Evolutionary conservation across 139 green algal genomes (phyloP).

Genomic region (Mychonastes homosphaera): DNA sequence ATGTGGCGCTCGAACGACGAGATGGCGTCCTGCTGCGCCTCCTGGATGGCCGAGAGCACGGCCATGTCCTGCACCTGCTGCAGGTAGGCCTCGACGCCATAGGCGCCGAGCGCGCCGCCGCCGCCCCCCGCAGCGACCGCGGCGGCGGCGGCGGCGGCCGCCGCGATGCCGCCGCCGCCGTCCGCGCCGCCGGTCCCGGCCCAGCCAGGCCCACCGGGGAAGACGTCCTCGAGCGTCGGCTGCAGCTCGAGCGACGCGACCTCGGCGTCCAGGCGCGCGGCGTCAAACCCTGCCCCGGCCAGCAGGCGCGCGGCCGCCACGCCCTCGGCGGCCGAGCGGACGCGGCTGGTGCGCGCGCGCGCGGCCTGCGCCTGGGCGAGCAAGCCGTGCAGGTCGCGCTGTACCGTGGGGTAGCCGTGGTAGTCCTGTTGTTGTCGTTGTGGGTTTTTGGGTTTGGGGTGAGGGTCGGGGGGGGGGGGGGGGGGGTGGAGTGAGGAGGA

Average conservation of each 20-base stretch:
- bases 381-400: slow-evolving; percentile 62
- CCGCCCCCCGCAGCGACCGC: no score
- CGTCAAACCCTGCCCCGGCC: slow-evolving; percentile 67
- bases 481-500: no score
- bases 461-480: no score
- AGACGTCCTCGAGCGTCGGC: slow-evolving; percentile 70
- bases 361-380: slow-evolving; percentile 54
- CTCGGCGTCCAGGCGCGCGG: slow-evolving; percentile 46
- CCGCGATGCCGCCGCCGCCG: no score
- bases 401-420: slow-evolving; percentile 53
- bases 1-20: slow-evolving; percentile 69
- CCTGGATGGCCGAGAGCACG: slow-evolving; percentile 55
- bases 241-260: slow-evolving; percentile 60
- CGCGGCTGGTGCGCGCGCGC: slow-evolving; percentile 33
- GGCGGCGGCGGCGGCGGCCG: no score
- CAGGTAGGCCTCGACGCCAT: slow-evolving; percentile 74
- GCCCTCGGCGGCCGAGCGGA: slow-evolving; percentile 39
- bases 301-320: slow-evolving; percentile 62
- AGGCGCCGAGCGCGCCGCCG: no score
- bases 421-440: no score
- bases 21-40: slow-evolving; percentile 58
- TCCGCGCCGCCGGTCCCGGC: no score
- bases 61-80: slow-evolving; percentile 67
- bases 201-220: no score
- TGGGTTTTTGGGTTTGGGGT: no score